Percentiles rank a stretch among this genome's conserved stretches.
These are phyloP conservation scores for Fusarium liriodendri DNA, from an alignment of 2,329 filamentous ascomycete species.

Conservation along the genomic window DNA sequence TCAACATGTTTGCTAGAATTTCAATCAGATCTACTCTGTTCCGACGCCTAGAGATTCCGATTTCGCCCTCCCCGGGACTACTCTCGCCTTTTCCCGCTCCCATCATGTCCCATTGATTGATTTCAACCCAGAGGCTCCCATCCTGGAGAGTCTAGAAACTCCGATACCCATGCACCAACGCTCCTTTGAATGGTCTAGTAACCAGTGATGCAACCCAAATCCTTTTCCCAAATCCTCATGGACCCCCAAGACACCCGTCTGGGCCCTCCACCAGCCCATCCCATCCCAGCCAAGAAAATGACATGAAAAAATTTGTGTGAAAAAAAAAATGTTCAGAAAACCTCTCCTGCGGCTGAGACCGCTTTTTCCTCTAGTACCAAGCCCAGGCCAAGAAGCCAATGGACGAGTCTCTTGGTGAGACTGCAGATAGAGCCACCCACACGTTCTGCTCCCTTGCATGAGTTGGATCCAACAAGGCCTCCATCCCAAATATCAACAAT, in stretches of 20 bases:
- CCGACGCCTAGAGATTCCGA: slow-evolving; percentile 20
- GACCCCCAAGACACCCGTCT: background rate
- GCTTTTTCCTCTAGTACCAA: slow-evolving; percentile 25
- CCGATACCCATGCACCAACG: slow-evolving; percentile 21
- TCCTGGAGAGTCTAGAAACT: slow-evolving; percentile 37
- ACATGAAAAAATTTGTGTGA: slow-evolving; percentile 18
- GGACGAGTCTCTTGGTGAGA: slow-evolving; percentile 24
- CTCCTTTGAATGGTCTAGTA: slow-evolving; percentile 36
- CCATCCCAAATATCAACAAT: slow-evolving; percentile 26
- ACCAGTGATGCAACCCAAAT: slow-evolving; percentile 30
- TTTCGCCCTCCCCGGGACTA: slow-evolving; percentile 26
- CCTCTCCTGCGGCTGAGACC: slow-evolving; percentile 21
- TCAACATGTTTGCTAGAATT: slow-evolving; percentile 6
- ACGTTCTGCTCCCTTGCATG: slow-evolving; percentile 34
- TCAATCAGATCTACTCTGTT: slow-evolving; percentile 25
- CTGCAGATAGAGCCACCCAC: slow-evolving; percentile 29
- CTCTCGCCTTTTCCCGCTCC: slow-evolving; percentile 21
- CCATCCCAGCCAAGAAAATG: slow-evolving; percentile 1
- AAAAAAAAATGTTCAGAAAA: slow-evolving; percentile 15
- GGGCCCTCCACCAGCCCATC: background rate
- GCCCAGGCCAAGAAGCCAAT: slow-evolving; percentile 29
- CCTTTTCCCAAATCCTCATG: slow-evolving; percentile 3
- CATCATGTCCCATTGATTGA: background rate
- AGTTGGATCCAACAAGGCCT: slow-evolving; percentile 27
- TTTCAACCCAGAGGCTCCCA: slow-evolving; percentile 21